phyloP scores from a whole-genome alignment of 805 yeast genomes.

The Aciculoconidium aculeatum region DNA sequence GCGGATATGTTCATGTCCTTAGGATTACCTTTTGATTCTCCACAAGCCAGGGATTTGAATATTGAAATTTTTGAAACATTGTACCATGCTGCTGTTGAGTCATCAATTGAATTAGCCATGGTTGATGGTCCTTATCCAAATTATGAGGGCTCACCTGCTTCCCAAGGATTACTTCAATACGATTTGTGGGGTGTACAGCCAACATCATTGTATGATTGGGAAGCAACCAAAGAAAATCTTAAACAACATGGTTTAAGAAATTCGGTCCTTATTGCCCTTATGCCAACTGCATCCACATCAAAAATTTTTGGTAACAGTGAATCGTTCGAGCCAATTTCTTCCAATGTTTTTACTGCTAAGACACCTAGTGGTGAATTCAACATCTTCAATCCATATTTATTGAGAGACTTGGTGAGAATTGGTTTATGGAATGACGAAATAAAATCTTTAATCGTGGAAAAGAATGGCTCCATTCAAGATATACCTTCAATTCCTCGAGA shows the following conservation, averaged over 20 bases:
- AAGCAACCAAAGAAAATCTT: constrained; percentile 53
- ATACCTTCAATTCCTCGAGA: constrained; percentile 70
- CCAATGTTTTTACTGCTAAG: constrained; percentile 86
- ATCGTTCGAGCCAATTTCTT: constrained; percentile 94
- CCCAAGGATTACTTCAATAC: constrained; percentile 76
- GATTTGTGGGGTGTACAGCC: constrained; percentile 86
- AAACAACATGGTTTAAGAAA: constrained; percentile 69
- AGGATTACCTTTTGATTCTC: constrained; percentile 81
- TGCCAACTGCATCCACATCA: constrained; percentile 98
- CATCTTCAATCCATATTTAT: constrained; percentile 79
- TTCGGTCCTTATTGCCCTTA: constrained; percentile 85
- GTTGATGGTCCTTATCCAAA: constrained; percentile 64
- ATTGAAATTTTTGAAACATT: constrained; percentile 90
- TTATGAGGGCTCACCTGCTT: constrained; percentile 84
- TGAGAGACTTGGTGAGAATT: constrained; percentile 73
- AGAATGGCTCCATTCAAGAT: constrained; percentile 81
- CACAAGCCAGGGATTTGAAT: constrained; percentile 70
- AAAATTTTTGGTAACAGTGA: constrained; percentile 91
- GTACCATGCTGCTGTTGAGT: constrained; percentile 88
- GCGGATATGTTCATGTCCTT: constrained; percentile 83
- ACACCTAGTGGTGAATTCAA: constrained; percentile 93
- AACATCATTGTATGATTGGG: constrained; percentile 79
- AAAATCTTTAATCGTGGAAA: constrained; percentile 69
- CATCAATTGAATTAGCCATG: constrained; percentile 75
- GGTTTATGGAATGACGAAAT: constrained; percentile 79